A percentile compares a stretch with the other conserved stretches of the same genome.
Conservation (phyloP, 2,329 filamentous ascomycete genomes). For the Cercospora sesami region DNA sequence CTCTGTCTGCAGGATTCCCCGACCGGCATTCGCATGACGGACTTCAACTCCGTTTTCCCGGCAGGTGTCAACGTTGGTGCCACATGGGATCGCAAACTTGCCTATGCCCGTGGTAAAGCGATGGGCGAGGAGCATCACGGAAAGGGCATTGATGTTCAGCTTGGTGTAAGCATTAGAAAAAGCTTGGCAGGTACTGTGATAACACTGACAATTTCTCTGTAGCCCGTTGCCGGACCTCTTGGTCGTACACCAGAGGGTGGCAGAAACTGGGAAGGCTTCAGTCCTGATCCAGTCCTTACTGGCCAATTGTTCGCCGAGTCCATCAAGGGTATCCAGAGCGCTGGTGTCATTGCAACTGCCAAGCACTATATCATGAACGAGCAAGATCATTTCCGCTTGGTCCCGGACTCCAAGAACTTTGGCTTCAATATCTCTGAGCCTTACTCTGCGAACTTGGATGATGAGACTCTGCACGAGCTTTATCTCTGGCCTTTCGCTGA, state of each 20-base stretch:
- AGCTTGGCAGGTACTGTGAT: neutral
- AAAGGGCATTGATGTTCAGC: slow-evolving; percentile 61
- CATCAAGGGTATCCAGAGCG: slow-evolving; percentile 37
- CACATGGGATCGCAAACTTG: slow-evolving; percentile 46
- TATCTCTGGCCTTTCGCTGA: slow-evolving; percentile 88
- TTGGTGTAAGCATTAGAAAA: slow-evolving; percentile 48
- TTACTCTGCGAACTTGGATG: slow-evolving; percentile 69
- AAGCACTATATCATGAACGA: slow-evolving; percentile 61
- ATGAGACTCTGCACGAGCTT: slow-evolving; percentile 72
- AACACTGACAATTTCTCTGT: neutral
- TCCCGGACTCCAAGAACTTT: slow-evolving; percentile 35
- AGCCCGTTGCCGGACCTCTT: slow-evolving; percentile 62
- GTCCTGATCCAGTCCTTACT: slow-evolving; percentile 65
- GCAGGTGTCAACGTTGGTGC: slow-evolving; percentile 47
- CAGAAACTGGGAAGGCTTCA: slow-evolving; percentile 58
- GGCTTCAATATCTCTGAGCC: slow-evolving; percentile 53
- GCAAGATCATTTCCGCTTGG: slow-evolving; percentile 46
- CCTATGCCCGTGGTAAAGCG: slow-evolving; percentile 36
- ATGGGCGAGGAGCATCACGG: slow-evolving; percentile 38
- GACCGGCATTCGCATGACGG: slow-evolving; percentile 44
- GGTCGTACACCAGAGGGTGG: slow-evolving; percentile 32
- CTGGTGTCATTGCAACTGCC: slow-evolving; percentile 53
- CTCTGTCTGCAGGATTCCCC: slow-evolving; percentile 48
- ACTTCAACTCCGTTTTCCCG: slow-evolving; percentile 46
- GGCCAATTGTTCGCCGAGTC: slow-evolving; percentile 31